Evolutionary conservation across 306 rosid species (phyloP).

Genomic region (Abrus pulchellus): DNA sequence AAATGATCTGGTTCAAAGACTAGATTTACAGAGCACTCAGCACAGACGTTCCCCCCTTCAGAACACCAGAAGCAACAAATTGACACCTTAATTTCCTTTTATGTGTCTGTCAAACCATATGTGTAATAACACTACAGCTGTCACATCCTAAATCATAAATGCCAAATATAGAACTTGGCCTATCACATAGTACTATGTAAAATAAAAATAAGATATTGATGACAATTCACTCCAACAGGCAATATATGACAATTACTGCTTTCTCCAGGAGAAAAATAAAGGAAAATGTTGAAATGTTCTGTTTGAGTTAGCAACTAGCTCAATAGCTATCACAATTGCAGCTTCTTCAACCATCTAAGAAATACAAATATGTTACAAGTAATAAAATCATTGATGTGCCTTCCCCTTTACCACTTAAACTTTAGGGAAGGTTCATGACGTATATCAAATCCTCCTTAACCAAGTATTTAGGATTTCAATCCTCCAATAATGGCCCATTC

Average conservation of each 20-base stretch:
- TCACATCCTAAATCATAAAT: neutral
- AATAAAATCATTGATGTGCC: neutral
- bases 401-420: neutral
- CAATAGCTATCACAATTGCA: constrained; percentile 11
- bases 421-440: neutral
- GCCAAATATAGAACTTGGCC: neutral
- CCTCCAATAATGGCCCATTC: neutral
- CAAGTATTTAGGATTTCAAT: neutral
- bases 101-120: neutral
- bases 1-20: neutral
- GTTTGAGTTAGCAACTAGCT: neutral
- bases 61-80: neutral
- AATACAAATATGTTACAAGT: neutral
- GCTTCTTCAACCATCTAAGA: neutral
- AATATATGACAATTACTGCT: neutral
- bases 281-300: constrained; percentile 26
- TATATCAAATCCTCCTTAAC: constrained; percentile 6
- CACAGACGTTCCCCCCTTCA: neutral
- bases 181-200: constrained; percentile 19
- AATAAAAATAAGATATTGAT: neutral
- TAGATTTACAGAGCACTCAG: neutral
- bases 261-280: constrained; percentile 8
- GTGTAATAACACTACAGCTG: neutral
- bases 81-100: neutral
- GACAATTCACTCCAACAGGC: constrained; percentile 5